A percentile compares a stretch with the other conserved stretches of the same genome.
phyloP scores from a whole-genome alignment of 2,329 filamentous ascomycete genomes.

The Botryosphaeria dothidea region DNA sequence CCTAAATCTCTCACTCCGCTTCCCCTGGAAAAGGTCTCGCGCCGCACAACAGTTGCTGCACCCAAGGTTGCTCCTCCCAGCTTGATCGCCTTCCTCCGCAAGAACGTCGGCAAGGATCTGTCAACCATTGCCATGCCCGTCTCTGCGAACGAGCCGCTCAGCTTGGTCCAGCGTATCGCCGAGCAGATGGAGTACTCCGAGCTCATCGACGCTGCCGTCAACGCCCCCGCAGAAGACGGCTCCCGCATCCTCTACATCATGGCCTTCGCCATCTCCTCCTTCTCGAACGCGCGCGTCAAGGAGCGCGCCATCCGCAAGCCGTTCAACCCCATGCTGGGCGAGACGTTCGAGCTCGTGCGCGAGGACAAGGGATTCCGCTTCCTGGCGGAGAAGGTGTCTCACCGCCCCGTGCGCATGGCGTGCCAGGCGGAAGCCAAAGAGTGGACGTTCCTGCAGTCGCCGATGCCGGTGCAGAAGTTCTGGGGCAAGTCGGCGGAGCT shows the following conservation, averaged over 20 bases:
- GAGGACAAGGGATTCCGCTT: slow-evolving; percentile 86
- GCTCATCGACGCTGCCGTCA: slow-evolving; percentile 69
- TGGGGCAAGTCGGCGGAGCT: slow-evolving; percentile 98
- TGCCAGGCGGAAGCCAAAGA: slow-evolving; percentile 84
- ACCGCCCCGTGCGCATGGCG: slow-evolving; percentile 88
- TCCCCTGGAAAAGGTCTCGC: slow-evolving; percentile 68
- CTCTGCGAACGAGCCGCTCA: slow-evolving; percentile 90
- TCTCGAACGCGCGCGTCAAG: slow-evolving; percentile 79
- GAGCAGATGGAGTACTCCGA: slow-evolving; percentile 91
- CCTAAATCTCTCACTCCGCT: slow-evolving; percentile 77
- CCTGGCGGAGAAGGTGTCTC: slow-evolving; percentile 92
- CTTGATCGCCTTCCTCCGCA: slow-evolving; percentile 89
- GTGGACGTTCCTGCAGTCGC: slow-evolving; percentile 87
- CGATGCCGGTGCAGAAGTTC: slow-evolving; percentile 91
- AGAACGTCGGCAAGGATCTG: slow-evolving; percentile 97
- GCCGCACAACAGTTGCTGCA: slow-evolving; percentile 70
- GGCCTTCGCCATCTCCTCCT: slow-evolving; percentile 86
- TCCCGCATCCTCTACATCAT: slow-evolving; percentile 83
- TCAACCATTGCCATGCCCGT: slow-evolving; percentile 98
- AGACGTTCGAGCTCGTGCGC: slow-evolving; percentile 90
- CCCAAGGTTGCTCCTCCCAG: slow-evolving; percentile 82
- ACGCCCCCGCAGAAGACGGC: slow-evolving; percentile 54
- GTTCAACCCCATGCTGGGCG: slow-evolving; percentile 94
- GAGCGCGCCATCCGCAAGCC: slow-evolving; percentile 94
- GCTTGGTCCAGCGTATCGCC: slow-evolving; percentile 81